Evolutionary conservation across 2,329 filamentous ascomycete species (phyloP).

Genomic region (Aspergillus neoniger): DNA sequence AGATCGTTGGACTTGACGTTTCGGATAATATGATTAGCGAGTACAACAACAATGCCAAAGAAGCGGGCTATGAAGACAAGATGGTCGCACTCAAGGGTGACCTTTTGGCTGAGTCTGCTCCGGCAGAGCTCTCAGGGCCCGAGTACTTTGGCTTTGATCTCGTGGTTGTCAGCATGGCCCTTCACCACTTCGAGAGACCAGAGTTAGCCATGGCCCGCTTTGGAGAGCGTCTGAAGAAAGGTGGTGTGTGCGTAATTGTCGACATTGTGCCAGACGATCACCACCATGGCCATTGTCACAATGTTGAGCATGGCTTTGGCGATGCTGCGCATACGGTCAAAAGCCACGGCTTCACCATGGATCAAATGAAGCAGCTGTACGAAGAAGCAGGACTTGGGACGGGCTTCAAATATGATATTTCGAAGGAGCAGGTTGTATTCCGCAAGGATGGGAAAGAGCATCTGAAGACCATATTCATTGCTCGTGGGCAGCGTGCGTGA

Average conservation of each 20-base stretch:
- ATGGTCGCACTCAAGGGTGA: constrained; percentile 62
- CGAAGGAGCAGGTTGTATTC: constrained; percentile 56
- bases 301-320: constrained; percentile 26
- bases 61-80: constrained; percentile 53
- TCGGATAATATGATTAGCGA: constrained; percentile 68
- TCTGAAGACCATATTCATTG: constrained; percentile 35
- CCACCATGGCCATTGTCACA: constrained; percentile 19
- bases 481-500: constrained; percentile 31
- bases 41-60: constrained; percentile 64
- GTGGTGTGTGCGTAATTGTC: constrained; percentile 67
- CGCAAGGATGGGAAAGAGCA: constrained; percentile 26
- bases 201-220: constrained; percentile 60
- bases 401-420: constrained; percentile 59
- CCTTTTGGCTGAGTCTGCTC: constrained; percentile 54
- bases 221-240: constrained; percentile 62
- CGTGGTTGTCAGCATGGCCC: constrained; percentile 62
- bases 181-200: constrained; percentile 70
- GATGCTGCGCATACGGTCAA: constrained; percentile 57
- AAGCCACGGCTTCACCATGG: constrained; percentile 66
- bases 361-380: constrained; percentile 63
- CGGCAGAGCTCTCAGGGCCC: constrained; percentile 59
- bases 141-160: constrained; percentile 72
- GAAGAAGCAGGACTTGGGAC: constrained; percentile 60
- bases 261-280: constrained; percentile 64
- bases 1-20: constrained; percentile 69